Percentiles rank a stretch among this genome's conserved stretches.
These are phyloP conservation scores for Saccharomyces cerevisiae DNA, from an alignment of 805 yeast genomes.

Conservation along the genomic window DNA sequence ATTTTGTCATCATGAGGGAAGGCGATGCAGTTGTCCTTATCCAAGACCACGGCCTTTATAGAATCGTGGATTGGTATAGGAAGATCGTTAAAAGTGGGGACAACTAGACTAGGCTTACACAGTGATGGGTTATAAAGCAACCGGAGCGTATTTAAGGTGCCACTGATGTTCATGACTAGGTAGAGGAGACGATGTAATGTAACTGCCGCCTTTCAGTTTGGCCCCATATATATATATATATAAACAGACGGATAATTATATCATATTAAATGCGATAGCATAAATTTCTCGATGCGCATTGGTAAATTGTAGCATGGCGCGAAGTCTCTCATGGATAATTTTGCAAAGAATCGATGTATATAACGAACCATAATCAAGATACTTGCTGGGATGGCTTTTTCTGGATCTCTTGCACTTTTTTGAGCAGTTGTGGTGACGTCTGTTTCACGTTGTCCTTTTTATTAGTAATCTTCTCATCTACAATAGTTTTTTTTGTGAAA, in stretches of 20 bases:
- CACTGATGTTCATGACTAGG: constrained; percentile 55
- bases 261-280: background rate
- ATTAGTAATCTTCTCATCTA: background rate
- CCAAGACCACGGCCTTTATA: constrained; percentile 75
- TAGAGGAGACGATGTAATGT: background rate
- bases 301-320: background rate
- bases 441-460: background rate
- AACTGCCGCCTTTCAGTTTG: background rate
- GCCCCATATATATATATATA: background rate
- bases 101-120: constrained; percentile 55
- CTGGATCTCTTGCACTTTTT: background rate
- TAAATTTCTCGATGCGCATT: background rate
- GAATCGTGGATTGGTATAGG: constrained; percentile 41
- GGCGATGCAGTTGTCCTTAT: constrained; percentile 94
- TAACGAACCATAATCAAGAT: background rate
- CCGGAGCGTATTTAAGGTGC: constrained; percentile 59
- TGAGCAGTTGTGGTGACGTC: background rate
- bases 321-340: background rate
- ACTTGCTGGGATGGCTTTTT: background rate
- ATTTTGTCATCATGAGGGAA: constrained; percentile 69
- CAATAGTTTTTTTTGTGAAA: background rate
- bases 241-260: background rate
- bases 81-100: constrained; percentile 50
- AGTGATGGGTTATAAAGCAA: constrained; percentile 56
- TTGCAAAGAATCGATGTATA: background rate